Base-by-base conservation (phyloP, 441 rosid species). In the Croton laevigatus region DNA sequence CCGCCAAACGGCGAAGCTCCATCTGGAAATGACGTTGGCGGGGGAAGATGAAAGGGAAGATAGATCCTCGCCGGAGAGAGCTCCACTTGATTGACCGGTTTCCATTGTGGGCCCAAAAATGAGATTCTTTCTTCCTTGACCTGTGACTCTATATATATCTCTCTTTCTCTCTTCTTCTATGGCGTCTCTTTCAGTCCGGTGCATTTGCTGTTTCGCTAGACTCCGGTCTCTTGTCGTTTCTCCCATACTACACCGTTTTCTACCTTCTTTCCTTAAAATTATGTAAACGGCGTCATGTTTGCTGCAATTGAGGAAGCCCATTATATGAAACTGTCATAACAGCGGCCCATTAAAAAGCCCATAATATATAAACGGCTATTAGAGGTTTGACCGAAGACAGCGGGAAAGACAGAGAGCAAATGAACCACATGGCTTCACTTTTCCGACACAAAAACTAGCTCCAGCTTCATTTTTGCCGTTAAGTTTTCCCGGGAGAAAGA, bases 61-160 rank as follows among this genome's bases (percentile, higher is more conserved):
- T 60, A 71, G 77, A 71, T 72, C 83, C 23, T 81, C 83, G 40
- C 73, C 75, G 59, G 76, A 19, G 5, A 80, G 66, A 64, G 82
- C 78, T 69, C 80, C 82, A 65, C 73, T 75, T 55, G 81, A 54
- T 23, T 84, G 22, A 60, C 73, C 79, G 65, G 87, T 66, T 64
- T 93, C 98, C 98, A 93, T 91, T 27, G 65, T 69, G 79, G 75
- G 75, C 68, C 78, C 80, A 14, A 20, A 61, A 17, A 7, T 1
- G 9, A 6, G n/a, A 7, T 51, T 42, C 11, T 13, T 67, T 22
- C 4, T n/a, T 3, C 12, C 52, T 66, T 36, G 4, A 11, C 19
- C n/a, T 8, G 10, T 8, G 0, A 48, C 16, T 3, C 4, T 14
- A 0, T 10, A 48, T 48, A 48, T 48, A 14, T 53, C 14, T 38